A percentile compares a stretch with the other conserved stretches of the same genome.
Conservation (phyloP, 441 rosid species). For the Pelargonium citronellum region DNA sequence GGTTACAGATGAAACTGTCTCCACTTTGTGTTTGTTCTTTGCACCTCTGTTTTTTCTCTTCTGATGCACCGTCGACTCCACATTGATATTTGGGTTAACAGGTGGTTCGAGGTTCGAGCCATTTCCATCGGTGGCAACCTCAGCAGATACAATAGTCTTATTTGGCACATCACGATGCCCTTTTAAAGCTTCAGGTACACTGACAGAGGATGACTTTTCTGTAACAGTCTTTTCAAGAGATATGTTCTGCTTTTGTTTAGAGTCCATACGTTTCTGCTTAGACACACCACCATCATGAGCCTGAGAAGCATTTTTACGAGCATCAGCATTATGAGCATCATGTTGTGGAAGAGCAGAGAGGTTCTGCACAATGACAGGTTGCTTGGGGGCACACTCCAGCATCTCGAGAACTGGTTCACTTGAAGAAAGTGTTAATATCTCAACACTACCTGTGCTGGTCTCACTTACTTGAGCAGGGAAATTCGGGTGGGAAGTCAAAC, state of each 20-base stretch:
- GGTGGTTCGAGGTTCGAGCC: slow-evolving; percentile 35
- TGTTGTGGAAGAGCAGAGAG: slow-evolving; percentile 27
- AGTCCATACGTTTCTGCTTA: slow-evolving; percentile 51
- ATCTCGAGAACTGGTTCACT: slow-evolving; percentile 29
- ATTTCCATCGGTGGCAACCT: slow-evolving; percentile 32
- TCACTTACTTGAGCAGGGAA: slow-evolving; percentile 25
- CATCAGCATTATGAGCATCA: slow-evolving; percentile 31
- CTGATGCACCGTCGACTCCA: slow-evolving; percentile 41
- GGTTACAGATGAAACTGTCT: slow-evolving; percentile 37
- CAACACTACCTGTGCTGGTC: slow-evolving; percentile 25
- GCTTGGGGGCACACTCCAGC: slow-evolving; percentile 27
- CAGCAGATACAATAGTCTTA: slow-evolving; percentile 28
- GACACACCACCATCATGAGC: slow-evolving; percentile 31
- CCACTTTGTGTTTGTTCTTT: slow-evolving; percentile 61
- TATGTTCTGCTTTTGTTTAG: slow-evolving; percentile 50
- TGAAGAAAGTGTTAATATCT: slow-evolving; percentile 27
- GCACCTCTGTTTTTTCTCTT: slow-evolving; percentile 53
- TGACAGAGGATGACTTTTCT: slow-evolving; percentile 33
- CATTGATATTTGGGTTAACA: slow-evolving; percentile 30
- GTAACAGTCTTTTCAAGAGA: slow-evolving; percentile 34
- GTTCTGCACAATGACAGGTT: slow-evolving; percentile 19
- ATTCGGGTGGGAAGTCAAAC: slow-evolving; percentile 17
- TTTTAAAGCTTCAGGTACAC: slow-evolving; percentile 31
- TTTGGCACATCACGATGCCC: slow-evolving; percentile 25
- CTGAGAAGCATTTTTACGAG: slow-evolving; percentile 26